phyloP scores from a whole-genome alignment of 331 rosid species.

The Acacia concinna region DNA sequence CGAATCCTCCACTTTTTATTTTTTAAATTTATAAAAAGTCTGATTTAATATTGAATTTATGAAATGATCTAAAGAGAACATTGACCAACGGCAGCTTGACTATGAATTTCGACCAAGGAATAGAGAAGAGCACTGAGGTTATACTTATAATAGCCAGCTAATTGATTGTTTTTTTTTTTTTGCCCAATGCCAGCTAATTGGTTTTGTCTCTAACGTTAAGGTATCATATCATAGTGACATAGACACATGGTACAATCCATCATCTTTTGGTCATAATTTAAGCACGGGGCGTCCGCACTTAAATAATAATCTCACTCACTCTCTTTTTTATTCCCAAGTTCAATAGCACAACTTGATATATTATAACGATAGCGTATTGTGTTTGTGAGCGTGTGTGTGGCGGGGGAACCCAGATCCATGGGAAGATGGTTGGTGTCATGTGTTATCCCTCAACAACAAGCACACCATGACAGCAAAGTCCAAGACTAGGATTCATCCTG shows the following conservation, averaged over 20 bases:
- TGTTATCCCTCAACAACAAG: too few relatives aligned
- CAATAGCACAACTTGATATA: neutral
- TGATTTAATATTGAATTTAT: too few relatives aligned
- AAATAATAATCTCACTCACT: neutral
- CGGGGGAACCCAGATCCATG: too few relatives aligned
- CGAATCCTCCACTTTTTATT: too few relatives aligned
- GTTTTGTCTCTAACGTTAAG: neutral
- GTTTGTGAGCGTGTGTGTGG: too few relatives aligned
- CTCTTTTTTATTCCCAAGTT: neutral
- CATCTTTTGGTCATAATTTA: neutral
- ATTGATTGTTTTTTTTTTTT: too few relatives aligned
- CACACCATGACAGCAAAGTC: too few relatives aligned
- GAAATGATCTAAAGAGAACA: neutral
- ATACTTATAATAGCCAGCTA: neutral
- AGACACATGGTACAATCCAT: neutral
- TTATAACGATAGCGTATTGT: too few relatives aligned
- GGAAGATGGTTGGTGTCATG: too few relatives aligned
- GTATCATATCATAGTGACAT: neutral
- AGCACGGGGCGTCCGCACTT: conserved; percentile 40
- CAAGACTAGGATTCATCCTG: too few relatives aligned
- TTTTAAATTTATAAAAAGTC: too few relatives aligned
- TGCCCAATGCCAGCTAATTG: neutral
- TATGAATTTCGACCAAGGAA: neutral
- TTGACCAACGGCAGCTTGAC: neutral
- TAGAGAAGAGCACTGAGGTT: neutral